phyloP scores from a whole-genome alignment of 352 stramenopile genomes.

The Aphanomyces invadans region DNA sequence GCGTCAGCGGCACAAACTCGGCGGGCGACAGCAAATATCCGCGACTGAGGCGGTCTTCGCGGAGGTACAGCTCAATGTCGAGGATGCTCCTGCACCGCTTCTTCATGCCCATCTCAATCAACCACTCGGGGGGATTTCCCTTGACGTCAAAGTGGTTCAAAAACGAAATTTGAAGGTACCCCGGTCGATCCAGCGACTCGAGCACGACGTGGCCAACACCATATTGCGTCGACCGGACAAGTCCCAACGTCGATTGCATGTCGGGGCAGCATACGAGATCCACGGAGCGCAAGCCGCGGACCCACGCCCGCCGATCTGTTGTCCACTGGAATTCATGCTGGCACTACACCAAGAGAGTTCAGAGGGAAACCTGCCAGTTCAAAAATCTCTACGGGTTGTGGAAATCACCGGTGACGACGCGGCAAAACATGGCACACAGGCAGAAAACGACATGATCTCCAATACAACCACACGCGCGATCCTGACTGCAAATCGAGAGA shows the following conservation, averaged over 20 bases:
- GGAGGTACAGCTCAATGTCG: background rate
- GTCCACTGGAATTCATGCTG: background rate
- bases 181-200: background rate
- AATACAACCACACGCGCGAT: too few species aligned
- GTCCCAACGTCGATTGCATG: background rate
- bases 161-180: background rate
- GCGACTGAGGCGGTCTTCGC: background rate
- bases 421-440: too few species aligned
- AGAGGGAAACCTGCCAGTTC: too few species aligned
- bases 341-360: background rate
- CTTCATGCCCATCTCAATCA: conserved; percentile 4
- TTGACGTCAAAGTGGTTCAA: background rate
- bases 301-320: background rate
- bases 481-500: too few species aligned
- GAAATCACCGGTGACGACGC: too few species aligned
- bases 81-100: background rate
- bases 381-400: too few species aligned
- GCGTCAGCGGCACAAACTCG: background rate
- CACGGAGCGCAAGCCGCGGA: background rate
- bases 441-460: too few species aligned
- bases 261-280: background rate
- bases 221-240: background rate
- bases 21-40: background rate
- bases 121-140: background rate
- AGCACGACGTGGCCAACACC: background rate